phyloP scores from a whole-genome alignment of 495 filamentous ascomycete species.

The Talaromyces thailandensis region DNA sequence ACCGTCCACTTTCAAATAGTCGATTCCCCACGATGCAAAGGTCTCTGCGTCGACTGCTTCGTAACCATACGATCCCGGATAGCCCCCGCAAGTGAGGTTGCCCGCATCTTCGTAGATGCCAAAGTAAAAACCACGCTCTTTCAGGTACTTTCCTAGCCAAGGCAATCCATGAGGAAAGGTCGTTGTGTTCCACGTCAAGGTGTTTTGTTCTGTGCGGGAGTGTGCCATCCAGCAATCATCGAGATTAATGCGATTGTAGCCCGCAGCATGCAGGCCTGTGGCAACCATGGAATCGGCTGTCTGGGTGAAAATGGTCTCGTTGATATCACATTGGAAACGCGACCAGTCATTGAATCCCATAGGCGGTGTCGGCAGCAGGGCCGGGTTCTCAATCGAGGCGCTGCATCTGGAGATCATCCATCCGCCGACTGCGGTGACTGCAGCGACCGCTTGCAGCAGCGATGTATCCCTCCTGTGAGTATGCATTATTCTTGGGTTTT shows the following conservation, averaged over 20 bases:
- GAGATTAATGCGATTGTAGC: conserved; percentile 32
- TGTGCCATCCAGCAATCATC: conserved; percentile 35
- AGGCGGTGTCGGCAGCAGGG: conserved; percentile 20
- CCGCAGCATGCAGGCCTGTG: conserved; percentile 27
- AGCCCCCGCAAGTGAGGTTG: conserved; percentile 31
- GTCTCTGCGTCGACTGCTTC: conserved; percentile 29
- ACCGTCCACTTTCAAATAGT: conserved; percentile 34
- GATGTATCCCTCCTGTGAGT: background rate
- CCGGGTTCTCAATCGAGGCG: conserved; percentile 1
- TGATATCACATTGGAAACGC: conserved; percentile 31
- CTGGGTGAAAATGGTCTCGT: conserved; percentile 31
- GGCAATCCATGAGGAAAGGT: conserved; percentile 30
- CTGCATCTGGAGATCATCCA: background rate
- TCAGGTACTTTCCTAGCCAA: conserved; percentile 26
- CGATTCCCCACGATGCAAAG: conserved; percentile 32
- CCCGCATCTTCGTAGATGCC: conserved; percentile 35
- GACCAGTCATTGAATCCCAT: conserved; percentile 41
- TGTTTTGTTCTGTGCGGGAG: conserved; percentile 19
- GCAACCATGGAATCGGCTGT: conserved; percentile 28
- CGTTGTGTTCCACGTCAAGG: conserved; percentile 26
- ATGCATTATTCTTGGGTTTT: background rate
- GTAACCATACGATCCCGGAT: conserved; percentile 26
- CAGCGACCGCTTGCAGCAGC: background rate
- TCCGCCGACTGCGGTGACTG: background rate
- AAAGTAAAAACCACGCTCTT: conserved; percentile 23